Percentiles rank a stretch among this genome's conserved stretches.
phyloP scores from a whole-genome alignment of 2,329 filamentous ascomycete genomes.

The Daldinia sp. region DNA sequence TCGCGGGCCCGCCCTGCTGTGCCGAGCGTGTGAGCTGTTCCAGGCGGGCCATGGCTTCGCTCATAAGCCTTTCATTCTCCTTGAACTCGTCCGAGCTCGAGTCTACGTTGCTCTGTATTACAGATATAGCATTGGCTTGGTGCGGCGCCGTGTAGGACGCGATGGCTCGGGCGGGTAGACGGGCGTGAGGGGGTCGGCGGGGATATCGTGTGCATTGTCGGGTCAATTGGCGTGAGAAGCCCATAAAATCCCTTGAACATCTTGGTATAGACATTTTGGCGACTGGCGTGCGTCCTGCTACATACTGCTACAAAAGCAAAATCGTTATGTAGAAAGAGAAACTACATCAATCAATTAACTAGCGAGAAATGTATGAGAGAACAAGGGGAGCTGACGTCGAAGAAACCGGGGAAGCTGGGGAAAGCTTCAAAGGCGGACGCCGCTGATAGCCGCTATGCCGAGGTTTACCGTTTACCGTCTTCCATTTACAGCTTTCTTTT shows the following conservation, averaged over 20 bases:
- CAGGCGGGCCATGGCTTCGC: conserved; percentile 75
- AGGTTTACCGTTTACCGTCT: conserved; percentile 33
- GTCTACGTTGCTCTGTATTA: conserved; percentile 82
- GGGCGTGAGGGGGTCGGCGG: conserved; percentile 47
- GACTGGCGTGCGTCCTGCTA: conserved; percentile 8
- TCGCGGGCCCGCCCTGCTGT: conserved; percentile 80
- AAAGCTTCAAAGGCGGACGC: conserved; percentile 19
- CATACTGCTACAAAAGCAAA: conserved; percentile 36
- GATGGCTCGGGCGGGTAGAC: conserved; percentile 56
- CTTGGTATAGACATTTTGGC: conserved; percentile 61
- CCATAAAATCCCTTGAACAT: conserved; percentile 60
- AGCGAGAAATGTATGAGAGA: conserved; percentile 31
- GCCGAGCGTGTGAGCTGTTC: conserved; percentile 77
- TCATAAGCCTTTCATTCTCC: conserved; percentile 85
- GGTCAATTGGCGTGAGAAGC: conserved; percentile 59
- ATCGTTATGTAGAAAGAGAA: conserved; percentile 10
- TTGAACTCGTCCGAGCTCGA: conserved; percentile 80
- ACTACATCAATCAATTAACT: conserved; percentile 29
- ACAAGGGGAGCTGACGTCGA: conserved; percentile 40
- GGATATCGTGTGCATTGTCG: conserved; percentile 51
- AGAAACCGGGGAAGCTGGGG: conserved; percentile 23
- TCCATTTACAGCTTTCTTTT: conserved; percentile 6
- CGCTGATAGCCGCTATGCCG: conserved; percentile 42
- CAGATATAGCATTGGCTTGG: conserved; percentile 85
- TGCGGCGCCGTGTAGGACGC: conserved; percentile 84